A percentile compares a stretch with the other conserved stretches of the same genome.
phyloP scores from a whole-genome alignment of 2,329 filamentous ascomycete species.

The Colletotrichum cuscutae region DNA sequence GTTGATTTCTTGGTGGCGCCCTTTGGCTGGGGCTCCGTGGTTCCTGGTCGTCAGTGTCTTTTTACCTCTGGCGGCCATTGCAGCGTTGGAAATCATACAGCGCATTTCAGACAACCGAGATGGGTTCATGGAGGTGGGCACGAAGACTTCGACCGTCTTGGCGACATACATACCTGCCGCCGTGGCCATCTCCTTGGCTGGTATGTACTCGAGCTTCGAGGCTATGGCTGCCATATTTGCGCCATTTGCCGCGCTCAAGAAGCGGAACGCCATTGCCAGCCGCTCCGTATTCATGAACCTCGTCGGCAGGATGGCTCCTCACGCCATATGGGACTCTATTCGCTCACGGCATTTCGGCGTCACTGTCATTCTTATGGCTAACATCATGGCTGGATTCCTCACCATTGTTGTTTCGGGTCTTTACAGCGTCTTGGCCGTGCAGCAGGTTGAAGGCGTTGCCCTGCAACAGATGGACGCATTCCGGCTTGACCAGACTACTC shows the following conservation, averaged over 20 bases:
- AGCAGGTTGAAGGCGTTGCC: constrained; percentile 36
- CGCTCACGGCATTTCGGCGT: constrained; percentile 39
- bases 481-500: constrained; percentile 35
- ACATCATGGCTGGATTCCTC: constrained; percentile 36
- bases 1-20: constrained; percentile 37
- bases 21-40: constrained; percentile 37
- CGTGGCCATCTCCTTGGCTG: constrained; percentile 28
- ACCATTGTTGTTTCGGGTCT: constrained; percentile 42
- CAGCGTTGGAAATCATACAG: constrained; percentile 38
- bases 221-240: constrained; percentile 39
- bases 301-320: constrained; percentile 38
- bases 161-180: constrained; percentile 43
- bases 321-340: constrained; percentile 36
- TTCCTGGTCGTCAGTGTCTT: constrained; percentile 39
- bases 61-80: constrained; percentile 38
- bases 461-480: constrained; percentile 43
- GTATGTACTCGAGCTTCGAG: constrained; percentile 39
- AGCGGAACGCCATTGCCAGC: constrained; percentile 33
- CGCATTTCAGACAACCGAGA: constrained; percentile 39
- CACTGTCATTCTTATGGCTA: constrained; percentile 37
- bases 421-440: constrained; percentile 40
- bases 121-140: constrained; percentile 38
- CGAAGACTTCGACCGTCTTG: constrained; percentile 37
- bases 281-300: constrained; percentile 37
- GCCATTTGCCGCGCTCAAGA: constrained; percentile 37